Base-by-base conservation (phyloP, 345 rosid genomes). In the Anacardium occidentale region DNA sequence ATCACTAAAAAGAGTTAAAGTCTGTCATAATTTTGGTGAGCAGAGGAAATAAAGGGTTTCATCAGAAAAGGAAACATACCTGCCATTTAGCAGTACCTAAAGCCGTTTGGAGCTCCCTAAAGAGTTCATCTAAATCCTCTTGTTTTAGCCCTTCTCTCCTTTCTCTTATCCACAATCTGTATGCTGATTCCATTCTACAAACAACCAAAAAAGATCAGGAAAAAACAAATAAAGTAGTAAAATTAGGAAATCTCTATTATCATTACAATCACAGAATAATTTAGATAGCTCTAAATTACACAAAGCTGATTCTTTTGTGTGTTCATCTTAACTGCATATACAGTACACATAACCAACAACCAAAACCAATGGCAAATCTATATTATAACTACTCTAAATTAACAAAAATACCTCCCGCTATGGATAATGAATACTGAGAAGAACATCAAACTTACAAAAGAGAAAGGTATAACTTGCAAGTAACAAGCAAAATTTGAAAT, bases 71-170 rank as follows among this genome's bases (percentile, higher is more conserved):
- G 54, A 60, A 72, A 56, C 68, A 12, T 61, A 93, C 98, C 97
- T 93, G 98, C 97, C 97, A 93, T 77, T 93, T 93, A 55, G 98
- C 91, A 20, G 98, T 90, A 68, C 95, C 95, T 71, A 93, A 69
- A 70, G 98, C 84, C n/a, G 88, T 85, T 75, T 91, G 97, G 12
- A 92, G 90, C 70, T 92, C 94, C 64, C 88, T 80, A 48, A 82
- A 85, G 67, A 86, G 83, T 48, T 89, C 84, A 71, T 81, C 75
- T 65, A 88, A 84, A 59, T 80, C 77, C 25, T 72, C 83, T 5
- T 73, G 62, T 13, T 62, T 51, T 52, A 72, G 80, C 66, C 80
- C 81, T 72, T 81, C 80, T 74, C 80, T 81, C 80, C 74, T 89
- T 76, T 83, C 84, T 86, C 83, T 89, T 68, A 78, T 52, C 97